Evolutionary conservation across 2,329 filamentous ascomycete species (phyloP), one percentile per base, ranked within the genome.

Genomic region (Celoporthe dispersa): DNA sequence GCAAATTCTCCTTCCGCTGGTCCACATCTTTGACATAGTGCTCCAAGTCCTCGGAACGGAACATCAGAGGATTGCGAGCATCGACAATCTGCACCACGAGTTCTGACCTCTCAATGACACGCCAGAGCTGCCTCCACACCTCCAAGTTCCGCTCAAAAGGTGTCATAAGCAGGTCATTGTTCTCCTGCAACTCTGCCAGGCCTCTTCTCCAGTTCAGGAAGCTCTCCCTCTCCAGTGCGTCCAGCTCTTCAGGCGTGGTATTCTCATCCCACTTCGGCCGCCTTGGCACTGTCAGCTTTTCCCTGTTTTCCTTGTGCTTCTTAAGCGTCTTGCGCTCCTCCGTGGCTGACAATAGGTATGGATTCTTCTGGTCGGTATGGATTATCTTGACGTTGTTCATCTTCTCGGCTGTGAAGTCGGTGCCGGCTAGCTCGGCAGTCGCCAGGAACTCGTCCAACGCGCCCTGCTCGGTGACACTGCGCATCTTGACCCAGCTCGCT

Each of bases 361-460:
- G 96, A 80, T 99, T 99, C 83, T 92, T 93, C 83, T 98, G 94
- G 80, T 98, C 94, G 74, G 91, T 91, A 80, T 99, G 96, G 75
- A 99, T 98, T 79, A 99, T 98, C 85, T 98, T 98, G 82, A 98
- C 92, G 78, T 97, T 98, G 83, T 95, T 98, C 89, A 97, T 92
- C 87, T 98, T 98, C 85, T 98, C 94, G 37, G 96, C 97, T 0
- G 95, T 98, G 81, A 99, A 99, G 80, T 99, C 96, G 74, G 96
- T 99, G 74, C 94, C 95, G n/a, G 96, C 96, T 75, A 99, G 85
- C 83, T 98, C 94, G 73, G 96, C 97, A 1, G 96, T 99, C 69
- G 92, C 93, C 73, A 99, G 85, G 81, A 99, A 99, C 81, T 99
- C 96, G 80, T 99, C 96, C 72, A 99, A 89, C 60, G 94, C 94